A percentile compares a stretch with the other conserved stretches of the same genome.
These are phyloP conservation scores for Globisporangium irregulare DNA, from an alignment of 352 stramenopile genomes.

Conservation along the genomic window DNA sequence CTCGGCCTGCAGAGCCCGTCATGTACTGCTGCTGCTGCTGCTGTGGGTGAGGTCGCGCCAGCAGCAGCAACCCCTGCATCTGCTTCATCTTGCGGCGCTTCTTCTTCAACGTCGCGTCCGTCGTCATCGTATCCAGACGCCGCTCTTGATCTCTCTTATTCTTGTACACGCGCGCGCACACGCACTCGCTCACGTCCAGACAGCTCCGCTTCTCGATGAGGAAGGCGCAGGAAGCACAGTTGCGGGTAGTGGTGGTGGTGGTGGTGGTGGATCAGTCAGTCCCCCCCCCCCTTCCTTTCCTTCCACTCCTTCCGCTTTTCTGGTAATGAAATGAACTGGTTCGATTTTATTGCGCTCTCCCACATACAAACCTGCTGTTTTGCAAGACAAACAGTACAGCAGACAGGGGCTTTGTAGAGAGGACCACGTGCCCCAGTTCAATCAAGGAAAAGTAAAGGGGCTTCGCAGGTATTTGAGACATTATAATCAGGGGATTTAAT, in stretches of 20 bases:
- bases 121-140: slow-evolving; percentile 25
- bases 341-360: slow-evolving; percentile 23
- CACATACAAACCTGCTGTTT: slow-evolving; percentile 6
- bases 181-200: neutral
- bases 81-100: slow-evolving; percentile 73
- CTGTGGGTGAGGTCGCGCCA: slow-evolving; percentile 37
- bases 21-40: slow-evolving; percentile 9
- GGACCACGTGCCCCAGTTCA: neutral
- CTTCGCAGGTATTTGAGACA: neutral
- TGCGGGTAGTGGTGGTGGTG: neutral
- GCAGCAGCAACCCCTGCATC: slow-evolving; percentile 71
- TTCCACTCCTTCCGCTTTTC: neutral
- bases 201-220: neutral
- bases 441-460: neutral
- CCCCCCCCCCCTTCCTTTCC: slow-evolving; percentile 2
- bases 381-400: neutral
- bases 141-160: neutral
- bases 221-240: neutral
- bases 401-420: neutral
- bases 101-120: slow-evolving; percentile 31
- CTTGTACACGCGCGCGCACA: neutral
- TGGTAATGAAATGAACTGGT: slow-evolving; percentile 16
- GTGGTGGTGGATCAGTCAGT: neutral
- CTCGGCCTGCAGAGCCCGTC: neutral
- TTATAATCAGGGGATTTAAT: neutral